A percentile compares a stretch with the other conserved stretches of the same genome.
Conservation (phyloP, 129 eudicot genomes). For the Chrysanthemum seticuspe region DNA sequence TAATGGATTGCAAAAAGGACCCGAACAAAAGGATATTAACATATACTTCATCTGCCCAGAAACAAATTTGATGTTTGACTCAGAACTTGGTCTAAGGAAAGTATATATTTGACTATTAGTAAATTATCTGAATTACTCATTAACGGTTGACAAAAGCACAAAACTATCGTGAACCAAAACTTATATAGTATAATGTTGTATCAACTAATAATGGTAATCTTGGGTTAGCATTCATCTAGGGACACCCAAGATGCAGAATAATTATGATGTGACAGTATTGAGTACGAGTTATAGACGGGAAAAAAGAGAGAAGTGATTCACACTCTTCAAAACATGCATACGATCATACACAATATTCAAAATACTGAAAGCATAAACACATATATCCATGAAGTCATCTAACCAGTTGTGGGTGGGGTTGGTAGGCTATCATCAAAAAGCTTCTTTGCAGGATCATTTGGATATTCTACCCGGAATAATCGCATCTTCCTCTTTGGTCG, state of each 20-base stretch:
- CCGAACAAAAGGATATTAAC: background rate
- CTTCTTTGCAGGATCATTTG: constrained; percentile 62
- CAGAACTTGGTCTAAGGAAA: too few relatives aligned
- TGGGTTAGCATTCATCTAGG: background rate
- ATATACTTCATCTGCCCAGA: background rate
- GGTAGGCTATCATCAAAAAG: constrained; percentile 54
- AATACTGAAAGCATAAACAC: constrained; percentile 2
- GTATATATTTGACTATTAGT: too few relatives aligned
- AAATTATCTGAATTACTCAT: background rate
- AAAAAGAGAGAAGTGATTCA: background rate
- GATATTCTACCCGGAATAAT: constrained; percentile 45
- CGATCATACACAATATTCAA: background rate
- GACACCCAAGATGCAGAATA: background rate
- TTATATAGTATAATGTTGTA: background rate
- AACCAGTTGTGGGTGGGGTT: constrained; percentile 40
- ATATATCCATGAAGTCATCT: constrained; percentile 33
- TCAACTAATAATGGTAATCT: background rate
- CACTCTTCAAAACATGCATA: background rate
- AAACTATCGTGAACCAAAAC: background rate
- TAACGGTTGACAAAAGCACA: background rate
- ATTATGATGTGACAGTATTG: too few relatives aligned
- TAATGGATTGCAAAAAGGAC: background rate
- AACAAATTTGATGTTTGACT: too few relatives aligned
- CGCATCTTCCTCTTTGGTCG: constrained; percentile 9
- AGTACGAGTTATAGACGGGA: too few relatives aligned